A percentile compares a stretch with the other conserved stretches of the same genome.
phyloP scores from a whole-genome alignment of 371 early-diverging fungal species.

The Lichtheimia corymbifera region DNA sequence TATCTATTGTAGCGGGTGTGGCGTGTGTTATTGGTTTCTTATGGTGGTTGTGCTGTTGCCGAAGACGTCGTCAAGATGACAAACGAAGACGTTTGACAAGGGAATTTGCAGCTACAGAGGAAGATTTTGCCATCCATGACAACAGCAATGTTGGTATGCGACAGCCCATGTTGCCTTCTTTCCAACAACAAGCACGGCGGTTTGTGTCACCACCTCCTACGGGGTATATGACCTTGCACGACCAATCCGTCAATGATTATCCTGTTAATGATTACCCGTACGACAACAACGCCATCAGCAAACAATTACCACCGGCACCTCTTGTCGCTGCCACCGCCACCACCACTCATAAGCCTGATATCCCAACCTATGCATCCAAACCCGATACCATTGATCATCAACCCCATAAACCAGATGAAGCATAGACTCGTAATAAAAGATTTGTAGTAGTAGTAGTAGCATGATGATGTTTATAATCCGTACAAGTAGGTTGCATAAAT shows the following conservation, averaged over 20 bases:
- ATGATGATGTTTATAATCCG: constrained; percentile 38
- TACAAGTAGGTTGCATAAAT: constrained; percentile 81
- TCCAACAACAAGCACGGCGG: constrained; percentile 12
- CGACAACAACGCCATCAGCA: no score
- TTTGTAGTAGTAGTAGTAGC: no score
- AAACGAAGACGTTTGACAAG: background rate
- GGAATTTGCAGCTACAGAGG: constrained; percentile 22
- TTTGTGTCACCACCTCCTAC: constrained; percentile 18
- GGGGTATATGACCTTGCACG: constrained; percentile 14
- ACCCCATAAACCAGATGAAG: no score
- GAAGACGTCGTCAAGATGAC: constrained; percentile 33
- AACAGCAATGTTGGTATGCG: constrained; percentile 28
- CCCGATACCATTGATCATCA: no score
- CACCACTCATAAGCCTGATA: background rate
- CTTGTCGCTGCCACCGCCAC: background rate
- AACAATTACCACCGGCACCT: no score
- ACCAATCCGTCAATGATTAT: constrained; percentile 1
- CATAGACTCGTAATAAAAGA: no score
- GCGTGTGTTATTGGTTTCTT: constrained; percentile 38
- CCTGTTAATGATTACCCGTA: no score
- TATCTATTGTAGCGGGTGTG: background rate
- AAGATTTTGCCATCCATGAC: constrained; percentile 41
- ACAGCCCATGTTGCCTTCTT: constrained; percentile 8
- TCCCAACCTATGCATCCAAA: background rate
- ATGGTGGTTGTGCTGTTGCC: constrained; percentile 34